Conservation (phyloP, 768 basidiomycete genomes). For the Suillus brevipes region DNA sequence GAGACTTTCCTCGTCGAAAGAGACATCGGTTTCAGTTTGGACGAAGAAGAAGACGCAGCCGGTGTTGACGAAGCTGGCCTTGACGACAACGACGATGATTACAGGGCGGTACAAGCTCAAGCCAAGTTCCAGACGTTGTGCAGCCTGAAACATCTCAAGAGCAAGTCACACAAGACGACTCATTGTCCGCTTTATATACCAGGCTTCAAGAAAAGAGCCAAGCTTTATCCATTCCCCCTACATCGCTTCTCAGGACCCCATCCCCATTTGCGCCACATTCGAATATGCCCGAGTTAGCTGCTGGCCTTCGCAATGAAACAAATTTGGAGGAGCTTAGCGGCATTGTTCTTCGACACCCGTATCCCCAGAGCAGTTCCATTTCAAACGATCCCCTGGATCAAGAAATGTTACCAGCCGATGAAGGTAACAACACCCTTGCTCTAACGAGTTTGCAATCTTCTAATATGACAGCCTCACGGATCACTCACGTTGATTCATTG, state of each 20-base stretch:
- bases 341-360: conserved; percentile 15
- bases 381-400: neutral
- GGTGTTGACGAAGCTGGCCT: conserved; percentile 23
- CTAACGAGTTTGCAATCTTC: neutral
- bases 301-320: conserved; percentile 4
- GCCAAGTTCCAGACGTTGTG: neutral
- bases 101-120: conserved; percentile 12
- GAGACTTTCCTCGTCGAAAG: conserved; percentile 26
- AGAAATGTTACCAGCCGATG: neutral
- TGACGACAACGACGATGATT: conserved; percentile 31
- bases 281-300: neutral
- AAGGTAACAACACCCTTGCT: neutral
- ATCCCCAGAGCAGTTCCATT: conserved; percentile 5
- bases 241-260: conserved; percentile 5
- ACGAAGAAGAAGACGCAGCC: conserved; percentile 29
- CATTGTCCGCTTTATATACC: conserved; percentile 13
- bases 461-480: conserved; percentile 8
- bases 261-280: conserved; percentile 14
- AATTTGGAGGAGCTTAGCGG: neutral
- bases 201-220: conserved; percentile 19
- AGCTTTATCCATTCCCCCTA: conserved; percentile 15
- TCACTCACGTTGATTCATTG: conserved; percentile 11
- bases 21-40: conserved; percentile 6
- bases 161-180: conserved; percentile 3
- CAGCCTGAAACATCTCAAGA: conserved; percentile 1